A percentile compares a stretch with the other conserved stretches of the same genome.
These are phyloP conservation scores for Dactylonectria macrodidyma DNA, from an alignment of 2,329 filamentous ascomycete genomes.

Conservation along the genomic window DNA sequence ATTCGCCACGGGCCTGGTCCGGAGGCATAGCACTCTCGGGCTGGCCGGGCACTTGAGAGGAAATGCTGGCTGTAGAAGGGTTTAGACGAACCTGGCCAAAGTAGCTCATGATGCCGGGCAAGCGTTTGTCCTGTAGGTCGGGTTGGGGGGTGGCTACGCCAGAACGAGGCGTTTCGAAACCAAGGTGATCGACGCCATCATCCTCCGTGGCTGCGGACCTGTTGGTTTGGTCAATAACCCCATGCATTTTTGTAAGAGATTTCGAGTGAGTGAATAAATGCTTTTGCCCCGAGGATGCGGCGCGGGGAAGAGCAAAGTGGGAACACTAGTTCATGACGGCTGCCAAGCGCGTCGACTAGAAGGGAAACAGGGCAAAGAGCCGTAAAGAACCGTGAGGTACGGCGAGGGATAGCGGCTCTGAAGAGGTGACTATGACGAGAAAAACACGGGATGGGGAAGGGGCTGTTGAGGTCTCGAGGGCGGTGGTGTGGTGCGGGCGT, in stretches of 20 bases:
- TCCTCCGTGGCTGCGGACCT: slow-evolving; percentile 75
- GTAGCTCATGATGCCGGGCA: slow-evolving; percentile 97
- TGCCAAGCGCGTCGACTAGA: slow-evolving; percentile 53
- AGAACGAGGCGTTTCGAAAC: slow-evolving; percentile 89
- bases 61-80: slow-evolving; percentile 69
- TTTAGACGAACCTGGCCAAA: slow-evolving; percentile 99
- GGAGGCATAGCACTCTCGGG: slow-evolving; percentile 52
- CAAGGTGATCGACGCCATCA: slow-evolving; percentile 82
- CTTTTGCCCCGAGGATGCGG: slow-evolving; percentile 46
- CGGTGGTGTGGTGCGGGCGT: slow-evolving; percentile 48
- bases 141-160: slow-evolving; percentile 94
- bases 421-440: slow-evolving; percentile 51
- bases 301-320: slow-evolving; percentile 52
- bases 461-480: slow-evolving; percentile 41
- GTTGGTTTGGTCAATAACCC: slow-evolving; percentile 66
- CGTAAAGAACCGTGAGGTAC: slow-evolving; percentile 33
- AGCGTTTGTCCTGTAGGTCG: slow-evolving; percentile 93
- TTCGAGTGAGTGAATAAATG: slow-evolving; percentile 49
- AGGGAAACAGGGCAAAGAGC: slow-evolving; percentile 46
- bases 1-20: slow-evolving; percentile 42
- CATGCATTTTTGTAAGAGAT: slow-evolving; percentile 57
- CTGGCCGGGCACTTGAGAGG: slow-evolving; percentile 56
- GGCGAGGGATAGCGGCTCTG: slow-evolving; percentile 45
- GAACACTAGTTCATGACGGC: slow-evolving; percentile 59
- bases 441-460: slow-evolving; percentile 50